A percentile compares a stretch with the other conserved stretches of the same genome.
These are phyloP conservation scores for Hordeum marinum DNA, from an alignment of 176 grass and related monocot species.

Conservation along the genomic window DNA sequence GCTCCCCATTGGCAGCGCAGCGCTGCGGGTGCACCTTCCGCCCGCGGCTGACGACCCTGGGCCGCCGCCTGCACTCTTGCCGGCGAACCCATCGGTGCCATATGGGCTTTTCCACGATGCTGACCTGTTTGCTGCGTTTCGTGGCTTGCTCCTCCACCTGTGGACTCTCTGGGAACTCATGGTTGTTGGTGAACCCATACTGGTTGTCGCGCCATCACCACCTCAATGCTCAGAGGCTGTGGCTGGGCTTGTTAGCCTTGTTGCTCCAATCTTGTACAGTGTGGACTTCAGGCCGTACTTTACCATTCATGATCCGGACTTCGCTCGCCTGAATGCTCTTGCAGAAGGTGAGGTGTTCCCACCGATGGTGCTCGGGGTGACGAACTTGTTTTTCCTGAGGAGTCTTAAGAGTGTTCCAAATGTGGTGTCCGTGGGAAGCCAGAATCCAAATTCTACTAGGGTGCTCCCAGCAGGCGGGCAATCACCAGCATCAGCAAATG, in stretches of 20 bases:
- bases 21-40: constrained; percentile 69
- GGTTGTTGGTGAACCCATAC: constrained; percentile 65
- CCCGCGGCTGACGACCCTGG: constrained; percentile 41
- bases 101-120: constrained; percentile 88
- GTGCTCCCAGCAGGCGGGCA: constrained; percentile 39
- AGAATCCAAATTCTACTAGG: constrained; percentile 64
- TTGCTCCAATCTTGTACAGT: constrained; percentile 70
- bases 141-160: constrained; percentile 71
- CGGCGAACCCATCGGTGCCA: constrained; percentile 57
- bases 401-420: constrained; percentile 74
- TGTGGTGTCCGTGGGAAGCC: constrained; percentile 74
- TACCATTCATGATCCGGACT: constrained; percentile 97
- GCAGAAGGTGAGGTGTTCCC: constrained; percentile 71
- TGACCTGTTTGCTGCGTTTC: constrained; percentile 81
- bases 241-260: constrained; percentile 80
- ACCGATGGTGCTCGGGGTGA: constrained; percentile 76
- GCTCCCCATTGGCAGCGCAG: constrained; percentile 79
- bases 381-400: constrained; percentile 96
- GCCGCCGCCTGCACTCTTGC: constrained; percentile 40
- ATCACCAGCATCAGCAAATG: constrained; percentile 14
- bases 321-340: constrained; percentile 73
- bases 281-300: constrained; percentile 92
- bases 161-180: constrained; percentile 98
- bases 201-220: constrained; percentile 76
- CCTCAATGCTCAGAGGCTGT: constrained; percentile 93